Evolutionary conservation across 1,139 yeast species (phyloP), one percentile per base, ranked within the genome.

Genomic region (Pichia norvegensis): DNA sequence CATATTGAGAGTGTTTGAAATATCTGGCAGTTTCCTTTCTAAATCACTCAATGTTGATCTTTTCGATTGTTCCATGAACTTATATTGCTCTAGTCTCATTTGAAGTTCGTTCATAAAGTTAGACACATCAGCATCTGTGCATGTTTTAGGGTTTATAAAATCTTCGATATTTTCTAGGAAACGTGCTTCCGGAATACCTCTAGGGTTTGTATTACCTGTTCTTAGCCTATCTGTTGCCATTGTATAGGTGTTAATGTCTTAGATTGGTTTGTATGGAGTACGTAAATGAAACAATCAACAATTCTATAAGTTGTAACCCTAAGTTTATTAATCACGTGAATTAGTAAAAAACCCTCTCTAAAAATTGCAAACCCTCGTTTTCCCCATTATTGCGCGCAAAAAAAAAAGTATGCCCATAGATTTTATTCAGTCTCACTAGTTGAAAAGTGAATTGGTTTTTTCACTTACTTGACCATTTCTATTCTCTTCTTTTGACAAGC

Each of bases 151-250:
- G 82, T 62, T 83, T 69, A 88, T 76, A 55, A 80, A 77, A 48
- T 78, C 81, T 50, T 81, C 94, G 19, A 92, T 95, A 50, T 79
- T 78, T 52, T 85, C 95, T 50, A 94, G 81, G 63, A 94, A 92
- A 25, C 95, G 96, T 1, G 98, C 98, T 59, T 85, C 85, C 11
- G 98, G 99, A 48, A 92, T 92, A 1, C 98, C 98, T 53, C 97
- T 74, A 21, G 96, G 92, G 58, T 90, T 90, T 40, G 81, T 65
- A 40, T 72, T 70, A 21, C 68, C 73, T 13, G 80, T 75, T 60
- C 80, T 76, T 16, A 49, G 41, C 38, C 57, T 46, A 38, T 55
- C 58, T 9, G 46, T 49, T 1, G 55, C 45, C 50, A 47, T 48
- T 38, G 23, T 27, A 14, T 27, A 27, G n/a, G n/a, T n/a, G n/a